These are phyloP conservation scores for Tricholoma sp. DNA, from an alignment of 768 basidiomycete genomes.

Conservation along the genomic window DNA sequence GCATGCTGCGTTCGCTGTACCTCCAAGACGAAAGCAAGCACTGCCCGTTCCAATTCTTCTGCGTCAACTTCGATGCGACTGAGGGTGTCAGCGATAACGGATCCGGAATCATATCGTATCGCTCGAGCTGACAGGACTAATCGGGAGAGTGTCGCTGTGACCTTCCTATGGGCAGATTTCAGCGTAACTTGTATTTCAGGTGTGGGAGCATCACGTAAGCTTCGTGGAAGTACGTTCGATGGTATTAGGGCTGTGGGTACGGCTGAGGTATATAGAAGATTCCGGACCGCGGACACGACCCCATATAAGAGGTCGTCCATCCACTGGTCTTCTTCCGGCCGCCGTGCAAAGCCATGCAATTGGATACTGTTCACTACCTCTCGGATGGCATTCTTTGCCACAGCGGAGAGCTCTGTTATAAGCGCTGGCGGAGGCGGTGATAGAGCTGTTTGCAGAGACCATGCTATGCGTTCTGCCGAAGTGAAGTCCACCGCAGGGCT, in stretches of 20 bases:
- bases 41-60: constrained; percentile 67
- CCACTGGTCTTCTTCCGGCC: constrained; percentile 47
- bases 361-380: constrained; percentile 60
- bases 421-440: constrained; percentile 52
- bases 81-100: constrained; percentile 54
- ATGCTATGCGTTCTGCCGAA: constrained; percentile 62
- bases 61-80: constrained; percentile 73
- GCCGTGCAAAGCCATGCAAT: constrained; percentile 36
- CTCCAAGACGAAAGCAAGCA: constrained; percentile 62
- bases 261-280: constrained; percentile 67
- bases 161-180: constrained; percentile 78
- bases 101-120: constrained; percentile 74
- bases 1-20: constrained; percentile 54
- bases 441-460: constrained; percentile 56
- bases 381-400: constrained; percentile 54
- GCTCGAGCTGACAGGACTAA: constrained; percentile 89
- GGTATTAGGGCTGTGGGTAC: constrained; percentile 59
- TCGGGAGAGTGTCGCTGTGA: constrained; percentile 85
- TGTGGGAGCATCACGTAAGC: constrained; percentile 39
- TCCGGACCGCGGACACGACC: constrained; percentile 69
- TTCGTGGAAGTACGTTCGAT: constrained; percentile 44
- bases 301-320: constrained; percentile 60
- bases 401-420: constrained; percentile 56
- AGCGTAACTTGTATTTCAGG: constrained; percentile 52
- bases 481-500: constrained; percentile 44